Conservation (phyloP, 352 stramenopile genomes). For the Globisporangium takayamanum region DNA sequence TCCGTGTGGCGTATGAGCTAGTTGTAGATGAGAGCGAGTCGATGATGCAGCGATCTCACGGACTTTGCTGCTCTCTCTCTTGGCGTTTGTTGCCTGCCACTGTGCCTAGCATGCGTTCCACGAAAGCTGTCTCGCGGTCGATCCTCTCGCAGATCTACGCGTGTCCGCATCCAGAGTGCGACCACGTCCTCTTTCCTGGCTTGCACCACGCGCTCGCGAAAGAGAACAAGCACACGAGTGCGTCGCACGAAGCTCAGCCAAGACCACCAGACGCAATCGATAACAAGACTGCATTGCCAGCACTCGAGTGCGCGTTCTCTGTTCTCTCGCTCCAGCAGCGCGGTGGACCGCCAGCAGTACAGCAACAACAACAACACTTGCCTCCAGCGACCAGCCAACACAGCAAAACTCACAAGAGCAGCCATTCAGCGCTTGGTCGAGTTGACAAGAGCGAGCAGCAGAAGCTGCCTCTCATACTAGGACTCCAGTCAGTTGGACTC, state of each 20-base stretch:
- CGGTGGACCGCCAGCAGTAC: not conserved
- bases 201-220: constrained; percentile 27
- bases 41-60: not conserved
- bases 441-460: not conserved
- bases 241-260: not conserved
- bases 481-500: constrained; percentile 7
- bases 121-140: constrained; percentile 67
- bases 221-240: constrained; percentile 10
- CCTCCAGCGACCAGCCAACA: not conserved
- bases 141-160: constrained; percentile 54
- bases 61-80: constrained; percentile 19
- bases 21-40: not conserved
- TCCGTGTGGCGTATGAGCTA: constrained; percentile 37
- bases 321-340: constrained; percentile 16
- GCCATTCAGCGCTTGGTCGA: not conserved
- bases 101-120: constrained; percentile 58
- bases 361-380: not conserved
- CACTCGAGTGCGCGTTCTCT: constrained; percentile 9
- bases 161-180: constrained; percentile 46
- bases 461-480: constrained; percentile 8
- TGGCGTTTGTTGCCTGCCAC: constrained; percentile 13
- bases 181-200: constrained; percentile 52
- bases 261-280: not conserved
- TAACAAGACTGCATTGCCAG: constrained; percentile 1
- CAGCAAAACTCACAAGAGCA: not conserved